Base-by-base conservation (phyloP, 2,329 filamentous ascomycete genomes). In the Dactylonectria macrodidyma region DNA sequence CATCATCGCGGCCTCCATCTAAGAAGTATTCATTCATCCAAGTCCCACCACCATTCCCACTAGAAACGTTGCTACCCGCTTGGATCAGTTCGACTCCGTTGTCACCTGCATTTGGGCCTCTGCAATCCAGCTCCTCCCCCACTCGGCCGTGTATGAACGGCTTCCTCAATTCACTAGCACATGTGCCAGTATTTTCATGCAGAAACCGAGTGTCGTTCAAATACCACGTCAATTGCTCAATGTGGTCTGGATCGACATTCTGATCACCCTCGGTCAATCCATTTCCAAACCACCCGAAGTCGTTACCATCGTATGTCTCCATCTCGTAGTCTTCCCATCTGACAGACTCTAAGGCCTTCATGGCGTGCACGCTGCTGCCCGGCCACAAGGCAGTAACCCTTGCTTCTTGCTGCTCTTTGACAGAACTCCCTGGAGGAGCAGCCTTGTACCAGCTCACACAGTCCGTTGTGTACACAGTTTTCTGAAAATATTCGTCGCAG, bases 371-470 rank as follows among this genome's bases (percentile, higher is more conserved):
- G 51, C 66, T 69, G 16, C 66, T 66, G 1, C 66, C 62, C 22
- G 66, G 66, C 66, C 66, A 69, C 10, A 69, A 24, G 6, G 62
- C 66, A 5, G 50, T 69, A 16, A 69, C 59, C 19, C 50, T 19
- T 9, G 16, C 55, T 7, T 41, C 44, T 3, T 24, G 30, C 14
- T 38, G n/a, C n/a, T 62, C 59, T 4, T 57, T 48, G 14, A 14
- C 14, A 3, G 14, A 55, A 5, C 12, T 22, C 12, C 41, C 16
- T 11, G 59, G 16, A 22, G 51, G 38, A 5, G 38, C 24, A 12
- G 54, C 26, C 36, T 65, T 70, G 50, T 70, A 70, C 68, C 68
- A 70, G 36, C 59, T 60, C 12, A 52, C 33, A 44, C 68, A 70
- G 7, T 65, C 41, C 1, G 52, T n/a, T 2, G 48, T 56, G 22